Percentiles rank a stretch among this genome's conserved stretches.
Conservation (phyloP, 2,329 filamentous ascomycete species). For the Xylaria sp. region DNA sequence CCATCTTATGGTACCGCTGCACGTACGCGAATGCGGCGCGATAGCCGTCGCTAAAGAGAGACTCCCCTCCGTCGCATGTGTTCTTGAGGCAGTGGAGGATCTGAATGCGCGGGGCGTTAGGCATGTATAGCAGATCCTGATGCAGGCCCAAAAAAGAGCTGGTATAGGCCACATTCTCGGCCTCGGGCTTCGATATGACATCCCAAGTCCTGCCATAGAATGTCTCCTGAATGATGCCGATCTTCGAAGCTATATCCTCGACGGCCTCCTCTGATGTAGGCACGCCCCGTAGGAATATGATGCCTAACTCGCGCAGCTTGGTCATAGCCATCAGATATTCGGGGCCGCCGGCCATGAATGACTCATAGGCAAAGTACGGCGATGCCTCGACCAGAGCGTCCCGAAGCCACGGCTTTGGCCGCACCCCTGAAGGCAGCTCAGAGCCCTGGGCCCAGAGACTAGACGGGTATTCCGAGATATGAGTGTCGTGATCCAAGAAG, state of each 20-base stretch:
- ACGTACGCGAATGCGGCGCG: slow-evolving; percentile 62
- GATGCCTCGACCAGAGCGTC: slow-evolving; percentile 55
- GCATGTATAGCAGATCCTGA: slow-evolving; percentile 92
- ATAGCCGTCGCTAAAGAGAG: slow-evolving; percentile 84
- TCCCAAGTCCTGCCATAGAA: slow-evolving; percentile 95
- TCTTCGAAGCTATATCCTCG: slow-evolving; percentile 72
- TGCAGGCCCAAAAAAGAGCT: slow-evolving; percentile 84
- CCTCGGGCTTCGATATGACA: slow-evolving; percentile 81
- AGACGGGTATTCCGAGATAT: slow-evolving; percentile 51
- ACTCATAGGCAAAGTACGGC: slow-evolving; percentile 71
- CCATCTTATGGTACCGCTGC: slow-evolving; percentile 38
- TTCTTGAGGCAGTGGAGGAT: slow-evolving; percentile 90
- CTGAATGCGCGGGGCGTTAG: slow-evolving; percentile 82
- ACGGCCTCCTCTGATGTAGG: slow-evolving; percentile 75
- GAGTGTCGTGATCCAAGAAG: slow-evolving; percentile 49
- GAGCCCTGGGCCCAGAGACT: slow-evolving; percentile 1
- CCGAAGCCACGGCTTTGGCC: slow-evolving; percentile 43
- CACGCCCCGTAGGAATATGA: slow-evolving; percentile 81
- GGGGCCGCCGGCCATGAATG: slow-evolving; percentile 72
- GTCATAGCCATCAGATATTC: slow-evolving; percentile 71
- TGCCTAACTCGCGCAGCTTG: slow-evolving; percentile 72
- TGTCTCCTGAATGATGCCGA: slow-evolving; percentile 83
- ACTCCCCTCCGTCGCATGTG: slow-evolving; percentile 81
- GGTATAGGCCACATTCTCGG: slow-evolving; percentile 94
- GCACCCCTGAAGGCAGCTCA: not conserved